Conservation (phyloP, 371 early-diverging fungal species). For the Thermomucor indicae-seudaticae region DNA sequence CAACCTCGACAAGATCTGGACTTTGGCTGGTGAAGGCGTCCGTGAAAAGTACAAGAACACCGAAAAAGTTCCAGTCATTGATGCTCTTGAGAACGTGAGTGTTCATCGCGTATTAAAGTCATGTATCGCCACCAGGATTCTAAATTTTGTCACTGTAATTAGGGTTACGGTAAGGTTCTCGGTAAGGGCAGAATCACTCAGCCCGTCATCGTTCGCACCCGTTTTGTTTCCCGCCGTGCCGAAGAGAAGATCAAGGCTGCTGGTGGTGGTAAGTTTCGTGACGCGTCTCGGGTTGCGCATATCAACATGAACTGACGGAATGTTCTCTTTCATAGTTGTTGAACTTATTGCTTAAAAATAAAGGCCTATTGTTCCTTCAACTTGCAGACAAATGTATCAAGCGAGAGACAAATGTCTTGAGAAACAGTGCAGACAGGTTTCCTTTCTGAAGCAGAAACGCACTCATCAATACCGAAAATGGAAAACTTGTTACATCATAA, state of each 20-base stretch:
- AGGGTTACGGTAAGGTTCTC: constrained; percentile 97
- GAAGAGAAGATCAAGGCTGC: constrained; percentile 98
- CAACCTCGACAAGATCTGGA: constrained; percentile 95
- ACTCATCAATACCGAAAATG: too few relatives aligned
- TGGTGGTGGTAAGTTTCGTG: constrained; percentile 84
- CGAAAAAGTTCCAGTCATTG: constrained; percentile 93
- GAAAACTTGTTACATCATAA: too few relatives aligned
- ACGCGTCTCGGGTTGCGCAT: not conserved
- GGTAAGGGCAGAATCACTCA: constrained; percentile 94
- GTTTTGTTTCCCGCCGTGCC: constrained; percentile 92
- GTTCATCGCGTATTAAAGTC: too few relatives aligned
- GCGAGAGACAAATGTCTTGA: too few relatives aligned
- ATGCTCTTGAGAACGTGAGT: constrained; percentile 76
- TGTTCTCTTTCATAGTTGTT: constrained; percentile 23
- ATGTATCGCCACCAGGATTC: not conserved
- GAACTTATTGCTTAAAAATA: constrained; percentile 53
- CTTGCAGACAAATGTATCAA: too few relatives aligned
- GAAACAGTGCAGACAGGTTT: too few relatives aligned
- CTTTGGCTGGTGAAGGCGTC: constrained; percentile 90
- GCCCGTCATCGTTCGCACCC: constrained; percentile 98
- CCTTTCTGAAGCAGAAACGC: too few relatives aligned
- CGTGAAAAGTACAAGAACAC: constrained; percentile 85
- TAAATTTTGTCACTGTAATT: constrained; percentile 3
- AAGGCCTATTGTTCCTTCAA: too few relatives aligned
- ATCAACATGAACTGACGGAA: not conserved